Base-by-base conservation (phyloP, 345 rosid genomes). In the Turritis glabra region DNA sequence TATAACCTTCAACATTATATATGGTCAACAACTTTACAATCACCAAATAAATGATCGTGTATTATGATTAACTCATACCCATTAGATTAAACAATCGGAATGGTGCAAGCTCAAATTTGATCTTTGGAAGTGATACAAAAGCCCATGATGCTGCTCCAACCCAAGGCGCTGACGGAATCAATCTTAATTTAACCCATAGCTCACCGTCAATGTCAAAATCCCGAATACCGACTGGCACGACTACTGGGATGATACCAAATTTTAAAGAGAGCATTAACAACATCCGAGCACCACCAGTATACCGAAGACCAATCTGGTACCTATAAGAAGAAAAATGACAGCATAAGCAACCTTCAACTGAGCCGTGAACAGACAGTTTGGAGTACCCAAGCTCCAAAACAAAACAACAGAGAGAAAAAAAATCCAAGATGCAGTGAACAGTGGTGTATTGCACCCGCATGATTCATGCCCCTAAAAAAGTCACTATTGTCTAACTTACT, bases 161-260 rank as follows among this genome's bases (percentile, higher is more conserved):
- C 87, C 96, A 95, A 71, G 99, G 99, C 35, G 78, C 94, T 6
- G 91, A 81, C 0, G 98, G 98, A 69, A 95, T 92, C 83, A 92
- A 76, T 80, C 98, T 83, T 80, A 92, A 74, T 71, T 95, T 95
- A 75, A 95, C 99, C 99, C 99, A 95, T n/a, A 95, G 94, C 83
- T 95, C 99, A 48, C 99, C 98, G 46, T 92, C 99, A 72, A 95
- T 92, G 79, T 95, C 98, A 73, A 95, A 92, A 85, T 95, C 94
- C 25, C 93, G 87, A 77, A 95, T 82, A 51, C 97, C 97, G 26
- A 95, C 98, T 2, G 99, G 99, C 80, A 95, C 89, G 2, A 81
- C 82, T 33, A 95, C 81, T 50, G 99, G 99, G 55, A 92, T 74
- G 60, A 95, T 82, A 55, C 97, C 85, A 80, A 92, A 95, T 38